Base-by-base conservation (phyloP, 2,329 filamentous ascomycete species). In the Rhytidhysteron rufulum region DNA sequence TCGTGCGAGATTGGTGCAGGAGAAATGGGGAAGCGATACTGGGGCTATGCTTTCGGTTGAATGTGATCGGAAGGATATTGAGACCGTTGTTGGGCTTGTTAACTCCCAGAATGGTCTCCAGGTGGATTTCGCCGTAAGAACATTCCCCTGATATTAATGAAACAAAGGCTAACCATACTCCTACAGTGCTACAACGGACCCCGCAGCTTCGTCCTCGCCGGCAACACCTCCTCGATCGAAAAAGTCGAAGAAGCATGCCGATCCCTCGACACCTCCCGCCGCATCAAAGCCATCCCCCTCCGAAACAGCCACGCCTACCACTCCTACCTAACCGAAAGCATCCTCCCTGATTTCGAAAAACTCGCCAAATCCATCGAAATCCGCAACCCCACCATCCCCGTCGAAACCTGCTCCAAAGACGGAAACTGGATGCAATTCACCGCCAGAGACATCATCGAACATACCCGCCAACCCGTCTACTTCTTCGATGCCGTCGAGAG, bases 101-200 rank as follows among this genome's bases (percentile, higher is more conserved):
- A n/a, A n/a, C n/a, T n/a, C n/a, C n/a, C n/a, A n/a, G n/a, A n/a
- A n/a, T n/a, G n/a, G n/a, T n/a, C n/a, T n/a, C n/a, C n/a, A n/a
- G n/a, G n/a, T n/a, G n/a, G n/a, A n/a, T n/a, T n/a, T n/a, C n/a
- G n/a, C n/a, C n/a, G n/a, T n/a, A n/a, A n/a, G n/a, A n/a, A n/a
- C n/a, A n/a, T n/a, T n/a, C n/a, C n/a, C n/a, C n/a, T n/a, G n/a
- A n/a, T n/a, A n/a, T n/a, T n/a, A n/a, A n/a, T n/a, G n/a, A n/a
- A n/a, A n/a, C n/a, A n/a, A n/a, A n/a, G n/a, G n/a, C n/a, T n/a
- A n/a, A n/a, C n/a, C n/a, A n/a, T n/a, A n/a, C n/a, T n/a, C n/a
- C n/a, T n/a, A n/a, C n/a, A 73, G 0, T 75, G 72, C 45, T 72
- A 60, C 50, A 76, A 74, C 35, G 68, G 71, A 0, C 67, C 65